These are phyloP conservation scores for Mortierella hygrophila DNA, from an alignment of 192 early-diverging fungal genomes.

Conservation along the genomic window DNA sequence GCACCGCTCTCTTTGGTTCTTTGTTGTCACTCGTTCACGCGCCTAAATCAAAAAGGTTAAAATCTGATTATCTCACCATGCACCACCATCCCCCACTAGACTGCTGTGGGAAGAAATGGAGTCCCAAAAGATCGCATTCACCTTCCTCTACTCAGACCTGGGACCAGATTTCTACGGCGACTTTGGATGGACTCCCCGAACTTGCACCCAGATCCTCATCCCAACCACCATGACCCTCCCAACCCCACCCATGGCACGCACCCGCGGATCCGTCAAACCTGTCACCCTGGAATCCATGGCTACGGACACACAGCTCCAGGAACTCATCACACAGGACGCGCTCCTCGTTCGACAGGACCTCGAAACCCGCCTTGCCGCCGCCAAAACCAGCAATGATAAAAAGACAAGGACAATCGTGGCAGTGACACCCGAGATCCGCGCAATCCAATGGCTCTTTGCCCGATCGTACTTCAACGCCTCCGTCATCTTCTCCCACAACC, in stretches of 20 bases:
- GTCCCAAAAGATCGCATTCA: constrained; percentile 4
- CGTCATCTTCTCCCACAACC: neutral
- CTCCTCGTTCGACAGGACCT: constrained; percentile 20
- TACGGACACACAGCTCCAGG: neutral
- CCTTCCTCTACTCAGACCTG: constrained; percentile 49
- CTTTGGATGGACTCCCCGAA: constrained; percentile 40
- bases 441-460: constrained; percentile 36
- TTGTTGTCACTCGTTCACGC: neutral
- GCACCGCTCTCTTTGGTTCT: constrained; percentile 1
- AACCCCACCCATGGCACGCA: neutral
- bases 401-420: constrained; percentile 17
- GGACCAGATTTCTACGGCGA: constrained; percentile 34
- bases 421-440: constrained; percentile 29
- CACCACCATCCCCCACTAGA: constrained; percentile 6
- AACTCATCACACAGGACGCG: constrained; percentile 11
- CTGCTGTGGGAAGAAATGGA: constrained; percentile 44
- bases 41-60: neutral
- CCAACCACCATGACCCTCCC: constrained; percentile 14
- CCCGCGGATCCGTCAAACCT: neutral
- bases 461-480: constrained; percentile 37
- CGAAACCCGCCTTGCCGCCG: neutral
- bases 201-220: constrained; percentile 28
- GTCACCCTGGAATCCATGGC: constrained; percentile 9
- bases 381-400: neutral
- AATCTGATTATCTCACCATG: neutral